phyloP scores from a whole-genome alignment of 768 basidiomycete species.

The Melanogaster broomeanus region DNA sequence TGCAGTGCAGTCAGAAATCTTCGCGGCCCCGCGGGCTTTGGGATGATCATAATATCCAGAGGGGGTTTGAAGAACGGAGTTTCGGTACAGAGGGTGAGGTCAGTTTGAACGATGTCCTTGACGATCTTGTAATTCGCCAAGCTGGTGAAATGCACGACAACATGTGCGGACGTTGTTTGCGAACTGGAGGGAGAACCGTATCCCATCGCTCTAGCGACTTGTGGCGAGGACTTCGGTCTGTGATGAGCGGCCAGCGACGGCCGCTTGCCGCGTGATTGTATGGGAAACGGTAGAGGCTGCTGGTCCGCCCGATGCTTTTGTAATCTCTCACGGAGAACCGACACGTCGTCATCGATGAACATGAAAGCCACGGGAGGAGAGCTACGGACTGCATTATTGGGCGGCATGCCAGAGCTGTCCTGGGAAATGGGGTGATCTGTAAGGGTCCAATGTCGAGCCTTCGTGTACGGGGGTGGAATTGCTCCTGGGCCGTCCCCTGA shows the following conservation, averaged over 20 bases:
- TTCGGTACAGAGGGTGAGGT: slow-evolving; percentile 45
- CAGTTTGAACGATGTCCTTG: slow-evolving; percentile 79
- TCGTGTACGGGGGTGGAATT: slow-evolving; percentile 11
- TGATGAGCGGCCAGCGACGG: slow-evolving; percentile 69
- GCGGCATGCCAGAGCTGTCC: slow-evolving; percentile 14
- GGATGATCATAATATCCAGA: slow-evolving; percentile 95
- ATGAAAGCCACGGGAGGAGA: slow-evolving; percentile 57
- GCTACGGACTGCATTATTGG: slow-evolving; percentile 26
- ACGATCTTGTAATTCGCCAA: slow-evolving; percentile 86
- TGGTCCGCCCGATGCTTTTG: slow-evolving; percentile 64
- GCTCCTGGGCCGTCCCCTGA: slow-evolving; percentile 5
- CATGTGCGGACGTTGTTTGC: slow-evolving; percentile 34
- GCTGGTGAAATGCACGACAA: slow-evolving; percentile 88
- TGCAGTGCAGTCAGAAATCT: slow-evolving; percentile 90
- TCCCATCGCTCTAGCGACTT: slow-evolving; percentile 62
- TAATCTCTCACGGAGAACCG: slow-evolving; percentile 75
- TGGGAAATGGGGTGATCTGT: slow-evolving; percentile 17
- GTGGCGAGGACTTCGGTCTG: slow-evolving; percentile 79
- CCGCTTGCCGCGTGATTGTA: slow-evolving; percentile 53
- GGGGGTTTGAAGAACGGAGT: slow-evolving; percentile 45
- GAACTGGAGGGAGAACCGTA: slow-evolving; percentile 29
- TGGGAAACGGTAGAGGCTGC: slow-evolving; percentile 35
- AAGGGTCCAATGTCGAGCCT: slow-evolving; percentile 22
- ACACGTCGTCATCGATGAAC: slow-evolving; percentile 91
- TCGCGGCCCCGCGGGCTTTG: slow-evolving; percentile 95